Base-by-base conservation (phyloP, 257 asterid genomes). In the Vinca minor region DNA sequence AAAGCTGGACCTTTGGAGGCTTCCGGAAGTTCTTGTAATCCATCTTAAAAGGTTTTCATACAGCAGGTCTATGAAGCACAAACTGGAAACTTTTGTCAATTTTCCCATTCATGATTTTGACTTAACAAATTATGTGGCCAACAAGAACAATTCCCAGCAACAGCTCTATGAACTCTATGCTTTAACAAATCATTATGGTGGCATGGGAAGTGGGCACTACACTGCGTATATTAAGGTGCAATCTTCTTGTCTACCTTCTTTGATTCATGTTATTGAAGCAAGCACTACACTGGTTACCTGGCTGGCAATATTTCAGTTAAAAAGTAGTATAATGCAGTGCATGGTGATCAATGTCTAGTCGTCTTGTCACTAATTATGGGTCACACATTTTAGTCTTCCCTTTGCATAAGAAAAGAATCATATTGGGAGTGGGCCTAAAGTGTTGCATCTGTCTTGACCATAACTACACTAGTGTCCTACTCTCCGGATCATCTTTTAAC, bases 141-240 rank as follows among this genome's bases (percentile, higher is more conserved):
- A 86, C 90, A 93, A 89, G 83, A 89, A 84, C 85, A 88, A 80
- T 81, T 72, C 87, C 47, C 84, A 59, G 35, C 91, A 76, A 69
- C 99, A 89, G 86, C 77, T 84, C 69, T 93, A 93, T 64, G 97
- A 93, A 76, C 92, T 93, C 63, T 93, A 93, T 75, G 97, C 99
- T 75, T 75, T 89, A 70, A 93, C 85, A 59, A 93, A 93, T 80
- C 99, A 93, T 75, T 89, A 93, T 66, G 99, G 99, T 69, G 73
- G 90, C 83, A 93, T 93, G 99, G 99, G 99, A 73, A 89, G 97
- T 73, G 99, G 99, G 41, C 99, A 93, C 72, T 93, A 93, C 69
- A 93, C 99, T 0, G 96, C 99, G 4, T 77, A 93, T 72, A 93
- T 93, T 69, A 93, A 93, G 99, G 99, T 93, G 71, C 39, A 39